Base-by-base conservation (phyloP, 2,329 filamentous ascomycete genomes). In the Fusarium albidum region DNA sequence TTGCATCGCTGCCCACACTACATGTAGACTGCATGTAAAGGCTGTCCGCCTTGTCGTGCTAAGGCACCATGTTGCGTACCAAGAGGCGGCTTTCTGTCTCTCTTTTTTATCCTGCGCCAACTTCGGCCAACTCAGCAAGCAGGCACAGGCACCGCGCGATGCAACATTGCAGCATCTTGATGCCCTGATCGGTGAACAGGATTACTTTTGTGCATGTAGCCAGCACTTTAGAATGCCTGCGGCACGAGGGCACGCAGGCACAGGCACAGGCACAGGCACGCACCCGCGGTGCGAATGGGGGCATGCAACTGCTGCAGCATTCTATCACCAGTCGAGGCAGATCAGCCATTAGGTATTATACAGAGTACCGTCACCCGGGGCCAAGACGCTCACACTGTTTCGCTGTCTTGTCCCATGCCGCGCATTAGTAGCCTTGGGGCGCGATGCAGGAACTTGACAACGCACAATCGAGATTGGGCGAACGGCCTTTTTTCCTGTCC, bases 371-470 rank as follows among this genome's bases (percentile, higher is more conserved):
- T 21, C 38, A 18, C 13, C 18, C 21, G 27, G 27, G 14, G n/a
- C 14, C 15, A 18, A 15, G 13, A 27, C 44, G 17, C 34, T 34
- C 53, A 58, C 48, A 58, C 58, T 59, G 52, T 57, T 53, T 34
- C 34, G 29, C 9, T 14, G n/a, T 49, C 37, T 43, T 26, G 32
- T 28, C 39, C 35, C 44, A 32, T 47, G 35, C 44, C 27, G 29
- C 45, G 38, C 50, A 59, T 58, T 58, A 43, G 47, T 31, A 17
- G 39, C 13, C 21, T 11, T 29, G 44, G 17, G 49, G 46, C 38
- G 56, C 41, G 59, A 64, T 61, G 61, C 61, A 64, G 61, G 49
- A 64, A 65, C 59, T 64, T 49, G 52, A 60, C 58, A 60, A 62
- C 55, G 61, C 61, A 60, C 61, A 44, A 53, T 52, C 59, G 61